A percentile compares a stretch with the other conserved stretches of the same genome.
Evolutionary conservation across 768 basidiomycete species (phyloP).

Genomic region (Nidularia pulvinata): DNA sequence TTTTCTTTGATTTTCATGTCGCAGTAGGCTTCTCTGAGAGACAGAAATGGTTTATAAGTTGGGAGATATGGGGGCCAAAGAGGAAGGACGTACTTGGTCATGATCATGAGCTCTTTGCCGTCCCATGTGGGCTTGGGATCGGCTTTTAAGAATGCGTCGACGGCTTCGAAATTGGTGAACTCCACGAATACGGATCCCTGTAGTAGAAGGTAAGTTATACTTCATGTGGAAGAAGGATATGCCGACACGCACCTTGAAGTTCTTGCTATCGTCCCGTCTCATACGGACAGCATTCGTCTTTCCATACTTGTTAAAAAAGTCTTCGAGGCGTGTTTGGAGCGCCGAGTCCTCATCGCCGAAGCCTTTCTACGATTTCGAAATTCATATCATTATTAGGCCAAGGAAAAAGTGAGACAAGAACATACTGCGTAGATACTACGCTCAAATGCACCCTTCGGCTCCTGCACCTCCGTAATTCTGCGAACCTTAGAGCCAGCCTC

Average conservation of each 20-base stretch:
- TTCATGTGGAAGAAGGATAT: too few species aligned
- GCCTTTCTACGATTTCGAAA: conserved; percentile 67
- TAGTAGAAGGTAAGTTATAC: not conserved
- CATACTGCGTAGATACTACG: conserved; percentile 89
- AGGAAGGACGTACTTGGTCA: conserved; percentile 75
- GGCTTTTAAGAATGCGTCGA: conserved; percentile 74
- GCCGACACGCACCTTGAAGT: conserved; percentile 71
- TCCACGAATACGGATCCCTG: conserved; percentile 95
- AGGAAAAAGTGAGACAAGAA: conserved; percentile 11
- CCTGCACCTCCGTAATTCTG: conserved; percentile 71
- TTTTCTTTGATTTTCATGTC: conserved; percentile 98
- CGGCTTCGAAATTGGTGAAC: conserved; percentile 70
- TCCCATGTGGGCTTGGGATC: conserved; percentile 85
- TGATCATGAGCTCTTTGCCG: conserved; percentile 72
- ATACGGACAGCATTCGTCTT: conserved; percentile 82
- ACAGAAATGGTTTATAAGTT: not conserved
- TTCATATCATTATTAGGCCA: conserved; percentile 1
- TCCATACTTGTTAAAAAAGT: conserved; percentile 80
- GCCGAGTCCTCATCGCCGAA: conserved; percentile 68
- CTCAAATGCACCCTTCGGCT: conserved; percentile 78
- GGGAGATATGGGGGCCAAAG: not conserved
- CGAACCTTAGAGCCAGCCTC: conserved; percentile 73
- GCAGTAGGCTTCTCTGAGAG: conserved; percentile 75
- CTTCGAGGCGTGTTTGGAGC: conserved; percentile 74
- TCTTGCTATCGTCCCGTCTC: conserved; percentile 81